Evolutionary conservation across 352 stramenopile genomes (phyloP).

Genomic region (Phytophthora tubulina): DNA sequence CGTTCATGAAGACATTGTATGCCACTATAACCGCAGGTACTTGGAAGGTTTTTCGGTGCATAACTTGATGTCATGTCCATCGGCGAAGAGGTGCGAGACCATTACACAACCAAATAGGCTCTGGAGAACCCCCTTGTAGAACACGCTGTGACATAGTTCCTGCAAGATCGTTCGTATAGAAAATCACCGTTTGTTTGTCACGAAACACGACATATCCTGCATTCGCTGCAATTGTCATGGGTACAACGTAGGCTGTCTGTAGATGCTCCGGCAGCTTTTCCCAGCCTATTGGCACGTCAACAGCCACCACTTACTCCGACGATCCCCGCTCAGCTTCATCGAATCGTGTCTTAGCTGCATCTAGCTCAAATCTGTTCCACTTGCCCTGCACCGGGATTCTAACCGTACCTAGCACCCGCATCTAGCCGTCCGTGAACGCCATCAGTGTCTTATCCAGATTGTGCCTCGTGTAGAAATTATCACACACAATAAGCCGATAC

Average conservation of each 20-base stretch:
- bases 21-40: slow-evolving; percentile 1
- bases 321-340: background rate
- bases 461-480: slow-evolving; percentile 21
- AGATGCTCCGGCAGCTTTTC: background rate
- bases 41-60: slow-evolving; percentile 14
- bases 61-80: background rate
- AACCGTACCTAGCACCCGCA: background rate
- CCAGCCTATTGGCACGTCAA: slow-evolving; percentile 5
- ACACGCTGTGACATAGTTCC: slow-evolving; percentile 5
- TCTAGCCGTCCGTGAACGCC: slow-evolving; percentile 14
- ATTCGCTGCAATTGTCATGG: background rate
- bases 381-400: slow-evolving; percentile 3
- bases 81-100: slow-evolving; percentile 5
- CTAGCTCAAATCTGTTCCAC: background rate
- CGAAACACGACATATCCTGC: slow-evolving; percentile 16
- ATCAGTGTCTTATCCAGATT: slow-evolving; percentile 7
- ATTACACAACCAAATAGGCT: slow-evolving; percentile 9
- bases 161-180: slow-evolving; percentile 20
- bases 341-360: background rate
- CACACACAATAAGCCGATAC: slow-evolving; percentile 4
- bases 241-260: background rate
- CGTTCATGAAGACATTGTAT: slow-evolving; percentile 25
- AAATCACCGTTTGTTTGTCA: slow-evolving; percentile 5
- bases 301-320: background rate
- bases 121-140: background rate